phyloP scores from a whole-genome alignment of 495 filamentous ascomycete genomes.

The Talaromyces borbonicus region DNA sequence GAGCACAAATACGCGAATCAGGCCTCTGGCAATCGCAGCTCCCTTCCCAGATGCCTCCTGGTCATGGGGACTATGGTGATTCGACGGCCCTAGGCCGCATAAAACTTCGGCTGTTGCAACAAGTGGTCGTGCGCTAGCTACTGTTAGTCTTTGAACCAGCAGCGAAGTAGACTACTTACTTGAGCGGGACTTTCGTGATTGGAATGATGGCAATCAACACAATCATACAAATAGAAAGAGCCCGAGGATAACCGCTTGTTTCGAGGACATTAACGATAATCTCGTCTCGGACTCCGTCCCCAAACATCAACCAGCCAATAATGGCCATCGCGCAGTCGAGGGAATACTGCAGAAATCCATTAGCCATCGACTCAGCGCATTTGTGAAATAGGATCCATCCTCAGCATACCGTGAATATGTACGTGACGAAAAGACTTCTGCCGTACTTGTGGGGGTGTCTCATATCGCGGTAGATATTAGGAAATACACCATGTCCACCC shows the following conservation, averaged over 20 bases:
- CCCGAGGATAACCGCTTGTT: slow-evolving; percentile 63
- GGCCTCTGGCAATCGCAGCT: slow-evolving; percentile 29
- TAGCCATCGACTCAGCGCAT: background rate
- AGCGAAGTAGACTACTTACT: slow-evolving; percentile 38
- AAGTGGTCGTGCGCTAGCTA: slow-evolving; percentile 65
- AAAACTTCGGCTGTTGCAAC: slow-evolving; percentile 75
- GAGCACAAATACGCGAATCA: slow-evolving; percentile 50
- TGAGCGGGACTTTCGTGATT: slow-evolving; percentile 86
- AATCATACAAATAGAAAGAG: slow-evolving; percentile 65
- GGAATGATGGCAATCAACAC: slow-evolving; percentile 87
- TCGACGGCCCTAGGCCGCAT: slow-evolving; percentile 55
- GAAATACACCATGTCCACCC: slow-evolving; percentile 93
- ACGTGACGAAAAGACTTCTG: slow-evolving; percentile 68
- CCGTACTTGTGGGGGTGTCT: slow-evolving; percentile 81
- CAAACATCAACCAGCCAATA: slow-evolving; percentile 87
- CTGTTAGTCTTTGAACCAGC: slow-evolving; percentile 7
- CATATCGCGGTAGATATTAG: slow-evolving; percentile 98
- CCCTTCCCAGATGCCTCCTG: background rate
- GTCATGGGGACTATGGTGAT: slow-evolving; percentile 4
- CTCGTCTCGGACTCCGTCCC: slow-evolving; percentile 72
- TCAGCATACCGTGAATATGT: slow-evolving; percentile 69
- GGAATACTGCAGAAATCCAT: slow-evolving; percentile 43
- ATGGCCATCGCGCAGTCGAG: slow-evolving; percentile 75
- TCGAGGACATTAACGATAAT: slow-evolving; percentile 81
- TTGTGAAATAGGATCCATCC: background rate